Conservation (phyloP, 257 asterid genomes). For the Solanum megistacrolobum region DNA sequence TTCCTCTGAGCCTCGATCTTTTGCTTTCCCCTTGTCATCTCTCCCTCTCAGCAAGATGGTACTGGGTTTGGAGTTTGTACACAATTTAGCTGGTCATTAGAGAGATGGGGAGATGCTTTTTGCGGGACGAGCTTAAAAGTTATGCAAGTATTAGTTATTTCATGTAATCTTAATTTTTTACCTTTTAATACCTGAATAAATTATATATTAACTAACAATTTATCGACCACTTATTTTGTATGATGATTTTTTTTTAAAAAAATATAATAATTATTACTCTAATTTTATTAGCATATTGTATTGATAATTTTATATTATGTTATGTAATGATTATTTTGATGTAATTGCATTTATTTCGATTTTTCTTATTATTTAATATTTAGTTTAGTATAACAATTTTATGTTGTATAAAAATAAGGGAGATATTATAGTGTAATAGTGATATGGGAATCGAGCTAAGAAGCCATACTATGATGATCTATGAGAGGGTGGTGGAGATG, state of each 20-base stretch:
- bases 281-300: too few relatives aligned
- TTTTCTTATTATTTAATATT: too few relatives aligned
- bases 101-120: background rate
- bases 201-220: too few relatives aligned
- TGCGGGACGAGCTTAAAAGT: accelerated
- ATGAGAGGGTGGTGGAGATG: background rate
- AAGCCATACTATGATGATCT: background rate
- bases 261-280: too few relatives aligned
- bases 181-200: too few relatives aligned
- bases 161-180: accelerated
- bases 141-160: background rate
- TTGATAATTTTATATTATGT: too few relatives aligned
- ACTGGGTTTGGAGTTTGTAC: background rate
- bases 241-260: too few relatives aligned
- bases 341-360: too few relatives aligned
- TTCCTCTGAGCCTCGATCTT: slow-evolving; percentile 62
- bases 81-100: background rate
- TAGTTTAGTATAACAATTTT: too few relatives aligned
- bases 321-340: too few relatives aligned
- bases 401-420: background rate
- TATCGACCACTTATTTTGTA: too few relatives aligned
- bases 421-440: too few relatives aligned
- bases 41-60: background rate
- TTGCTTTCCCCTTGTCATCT: background rate
- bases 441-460: background rate